Base-by-base conservation (phyloP, 164 flowering plant species). In the Warburgia ugandensis region DNA sequence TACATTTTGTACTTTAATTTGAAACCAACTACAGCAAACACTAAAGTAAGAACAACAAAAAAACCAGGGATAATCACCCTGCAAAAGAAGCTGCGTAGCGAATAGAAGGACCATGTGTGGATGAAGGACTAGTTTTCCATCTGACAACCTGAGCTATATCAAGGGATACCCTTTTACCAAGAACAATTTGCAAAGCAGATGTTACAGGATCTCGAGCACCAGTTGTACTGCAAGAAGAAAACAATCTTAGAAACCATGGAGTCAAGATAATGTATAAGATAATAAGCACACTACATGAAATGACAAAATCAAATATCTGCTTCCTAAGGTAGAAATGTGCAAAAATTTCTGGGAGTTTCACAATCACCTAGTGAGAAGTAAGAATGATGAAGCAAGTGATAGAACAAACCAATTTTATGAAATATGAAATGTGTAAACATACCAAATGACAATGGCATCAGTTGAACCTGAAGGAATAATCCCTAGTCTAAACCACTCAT, bases 381-480 rank as follows among this genome's bases (percentile, higher is more conserved):
- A n/a, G n/a, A n/a, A n/a, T n/a, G n/a, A n/a, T n/a, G n/a, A n/a
- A n/a, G n/a, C n/a, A n/a, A n/a, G n/a, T n/a, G n/a, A n/a, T 39
- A 6, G 20, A 39, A 14, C 16, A 8, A 53, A 17, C 47, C 12
- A 4, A 19, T n/a, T n/a, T 29, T 5, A 39, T 32, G 37, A 37
- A 37, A 23, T 14, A 11, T 5, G 46, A 54, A 47, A 52, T 45
- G 11, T 29, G 23, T 48, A 72, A 58, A 62, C 45, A 32, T 84
- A 91, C 97, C 97, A 83, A 28, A 91, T 85, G 55, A 77, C 96
- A 60, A 85, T 78, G 29, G 98, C 94, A 78, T 91, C 98, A 55
- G 98, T 91, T 67, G 98, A 91, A 56, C 98, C 98, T 12, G 98
- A 80, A 58, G 98, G 98, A 59, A 91, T 91, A 48, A 91, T 71